These are phyloP conservation scores for Halophytophthora batemanensis DNA, from an alignment of 352 stramenopile species.

Conservation along the genomic window DNA sequence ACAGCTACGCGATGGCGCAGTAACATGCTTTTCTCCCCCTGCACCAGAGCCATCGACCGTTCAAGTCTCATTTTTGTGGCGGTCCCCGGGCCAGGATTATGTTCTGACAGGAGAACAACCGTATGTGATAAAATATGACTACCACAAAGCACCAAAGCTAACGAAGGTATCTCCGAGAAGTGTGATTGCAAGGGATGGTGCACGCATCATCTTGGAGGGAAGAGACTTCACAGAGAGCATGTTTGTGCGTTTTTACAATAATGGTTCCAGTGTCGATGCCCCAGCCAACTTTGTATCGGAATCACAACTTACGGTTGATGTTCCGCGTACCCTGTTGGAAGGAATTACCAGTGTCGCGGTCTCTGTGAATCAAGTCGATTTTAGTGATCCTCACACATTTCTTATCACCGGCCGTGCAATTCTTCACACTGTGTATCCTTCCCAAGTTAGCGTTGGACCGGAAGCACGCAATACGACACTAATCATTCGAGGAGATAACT, in stretches of 20 bases:
- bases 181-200: conserved; percentile 21
- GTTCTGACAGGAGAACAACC: conserved; percentile 10
- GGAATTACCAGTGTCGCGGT: conserved; percentile 25
- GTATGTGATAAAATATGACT: conserved; percentile 20
- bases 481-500: conserved; percentile 25
- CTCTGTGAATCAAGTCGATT: conserved; percentile 30
- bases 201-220: conserved; percentile 23
- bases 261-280: conserved; percentile 4
- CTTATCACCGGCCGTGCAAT: conserved; percentile 15
- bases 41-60: conserved; percentile 4
- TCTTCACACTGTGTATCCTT: conserved; percentile 28
- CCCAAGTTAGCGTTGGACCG: conserved; percentile 5
- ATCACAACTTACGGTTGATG: conserved; percentile 7
- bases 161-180: conserved; percentile 11
- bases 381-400: conserved; percentile 34
- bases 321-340: conserved; percentile 15
- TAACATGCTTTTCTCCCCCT: conserved; percentile 20
- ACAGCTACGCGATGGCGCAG: conserved; percentile 6
- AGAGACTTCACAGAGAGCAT: conserved; percentile 23
- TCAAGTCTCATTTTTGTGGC: conserved; percentile 29
- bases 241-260: conserved; percentile 23
- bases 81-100: conserved; percentile 13
- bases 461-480: conserved; percentile 5
- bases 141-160: conserved; percentile 19
- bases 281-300: conserved; percentile 19